phyloP scores from a whole-genome alignment of 495 filamentous ascomycete genomes.

The Endocarpon pusillum region DNA sequence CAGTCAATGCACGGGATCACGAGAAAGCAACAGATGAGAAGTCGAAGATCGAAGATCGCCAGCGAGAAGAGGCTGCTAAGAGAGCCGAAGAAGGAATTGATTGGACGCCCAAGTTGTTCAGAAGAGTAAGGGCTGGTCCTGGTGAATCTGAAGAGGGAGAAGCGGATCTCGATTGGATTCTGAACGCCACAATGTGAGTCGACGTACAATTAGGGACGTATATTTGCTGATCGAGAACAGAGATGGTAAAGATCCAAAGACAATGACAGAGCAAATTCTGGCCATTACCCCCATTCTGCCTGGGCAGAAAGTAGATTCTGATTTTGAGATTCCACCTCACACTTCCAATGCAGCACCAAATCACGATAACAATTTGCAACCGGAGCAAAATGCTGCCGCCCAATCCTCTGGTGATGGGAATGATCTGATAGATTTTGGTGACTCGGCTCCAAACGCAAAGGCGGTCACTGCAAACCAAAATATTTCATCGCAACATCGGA shows the following conservation, averaged over 20 bases:
- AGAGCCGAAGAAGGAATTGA: constrained; percentile 67
- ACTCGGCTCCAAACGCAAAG: constrained; percentile 5
- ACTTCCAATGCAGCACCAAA: constrained; percentile 15
- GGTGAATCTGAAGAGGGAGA: constrained; percentile 68
- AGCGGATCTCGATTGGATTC: constrained; percentile 83
- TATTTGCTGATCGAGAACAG: constrained; percentile 24
- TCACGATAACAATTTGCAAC: constrained; percentile 24
- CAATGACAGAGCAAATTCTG: constrained; percentile 70
- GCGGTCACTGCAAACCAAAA: constrained; percentile 3
- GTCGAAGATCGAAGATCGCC: constrained; percentile 78
- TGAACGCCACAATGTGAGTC: constrained; percentile 71
- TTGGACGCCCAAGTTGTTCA: constrained; percentile 80
- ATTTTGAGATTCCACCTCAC: constrained; percentile 27
- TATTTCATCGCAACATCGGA: constrained; percentile 5
- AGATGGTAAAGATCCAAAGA: constrained; percentile 47
- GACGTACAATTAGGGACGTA: background rate
- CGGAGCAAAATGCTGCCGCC: constrained; percentile 9
- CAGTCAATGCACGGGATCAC: constrained; percentile 71
- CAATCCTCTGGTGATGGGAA: constrained; percentile 2
- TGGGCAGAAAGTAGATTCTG: constrained; percentile 38
- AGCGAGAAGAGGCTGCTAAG: constrained; percentile 74
- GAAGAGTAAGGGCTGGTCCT: constrained; percentile 51
- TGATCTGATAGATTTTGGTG: constrained; percentile 24
- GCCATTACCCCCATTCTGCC: constrained; percentile 70
- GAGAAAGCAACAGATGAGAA: constrained; percentile 87